Percentiles rank a stretch among this genome's conserved stretches.
Evolutionary conservation across 1,284 basidiomycete genomes (phyloP).

Genomic region (Phaffia rhodozyma): DNA sequence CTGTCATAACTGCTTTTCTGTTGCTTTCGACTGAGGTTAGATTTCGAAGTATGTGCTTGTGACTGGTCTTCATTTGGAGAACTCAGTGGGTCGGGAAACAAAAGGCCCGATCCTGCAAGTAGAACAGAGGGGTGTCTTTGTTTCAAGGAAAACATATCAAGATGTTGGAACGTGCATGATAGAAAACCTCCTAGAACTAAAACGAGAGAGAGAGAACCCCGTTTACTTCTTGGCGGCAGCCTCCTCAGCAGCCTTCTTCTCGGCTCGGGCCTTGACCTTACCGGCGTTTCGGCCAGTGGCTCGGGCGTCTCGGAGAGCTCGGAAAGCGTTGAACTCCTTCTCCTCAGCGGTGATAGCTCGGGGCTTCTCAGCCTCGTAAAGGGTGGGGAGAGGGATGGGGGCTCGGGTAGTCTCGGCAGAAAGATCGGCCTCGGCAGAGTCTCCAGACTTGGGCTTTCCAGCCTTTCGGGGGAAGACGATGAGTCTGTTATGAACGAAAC

Average conservation of each 20-base stretch:
- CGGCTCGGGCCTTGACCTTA: conserved; percentile 56
- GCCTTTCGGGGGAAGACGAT: conserved; percentile 94
- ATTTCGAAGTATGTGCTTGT: too few relatives aligned
- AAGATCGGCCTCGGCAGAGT: conserved; percentile 82
- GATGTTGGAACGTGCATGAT: not conserved
- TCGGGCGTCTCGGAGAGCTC: conserved; percentile 75
- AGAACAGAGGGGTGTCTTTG: too few relatives aligned
- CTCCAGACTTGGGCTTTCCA: conserved; percentile 89
- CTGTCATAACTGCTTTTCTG: too few relatives aligned
- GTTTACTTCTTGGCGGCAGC: conserved; percentile 31
- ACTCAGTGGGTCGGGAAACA: too few relatives aligned
- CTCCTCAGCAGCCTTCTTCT: conserved; percentile 36
- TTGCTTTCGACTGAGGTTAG: too few relatives aligned
- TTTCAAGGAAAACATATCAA: too few relatives aligned
- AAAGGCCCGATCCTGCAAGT: too few relatives aligned
- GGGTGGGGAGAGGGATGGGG: conserved; percentile 54
- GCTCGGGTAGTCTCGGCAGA: conserved; percentile 59
- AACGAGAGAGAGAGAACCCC: not conserved
- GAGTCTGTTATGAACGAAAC: conserved; percentile 37
- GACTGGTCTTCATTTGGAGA: too few relatives aligned
- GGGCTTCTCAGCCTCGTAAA: conserved; percentile 65
- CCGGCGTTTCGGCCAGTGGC: conserved; percentile 78
- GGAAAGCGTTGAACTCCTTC: conserved; percentile 77
- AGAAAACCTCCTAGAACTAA: not conserved
- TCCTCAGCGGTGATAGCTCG: conserved; percentile 90